Conservation (phyloP, 441 rosid genomes). For the Eutrema salsugineum region DNA sequence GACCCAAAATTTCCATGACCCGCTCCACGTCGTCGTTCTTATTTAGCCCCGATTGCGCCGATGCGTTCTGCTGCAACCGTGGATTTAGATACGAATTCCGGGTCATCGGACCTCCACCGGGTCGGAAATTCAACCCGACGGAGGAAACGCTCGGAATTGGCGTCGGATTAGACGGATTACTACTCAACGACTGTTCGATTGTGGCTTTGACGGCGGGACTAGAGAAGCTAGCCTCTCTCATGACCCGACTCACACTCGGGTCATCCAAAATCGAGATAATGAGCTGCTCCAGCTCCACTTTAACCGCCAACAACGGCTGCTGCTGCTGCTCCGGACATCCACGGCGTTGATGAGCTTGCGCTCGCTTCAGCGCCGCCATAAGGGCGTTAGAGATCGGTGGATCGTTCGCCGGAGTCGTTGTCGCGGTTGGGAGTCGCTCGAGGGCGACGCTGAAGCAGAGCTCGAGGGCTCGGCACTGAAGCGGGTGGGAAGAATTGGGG, state of each 20-base stretch:
- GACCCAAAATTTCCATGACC: slow-evolving; percentile 63
- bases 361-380: slow-evolving; percentile 96
- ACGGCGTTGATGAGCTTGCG: slow-evolving; percentile 96
- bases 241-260: slow-evolving; percentile 94
- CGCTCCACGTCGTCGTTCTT: slow-evolving; percentile 61
- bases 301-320: slow-evolving; percentile 88
- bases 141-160: slow-evolving; percentile 34
- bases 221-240: slow-evolving; percentile 97
- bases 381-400: slow-evolving; percentile 96
- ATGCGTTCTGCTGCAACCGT: slow-evolving; percentile 49
- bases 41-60: slow-evolving; percentile 39
- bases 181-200: slow-evolving; percentile 72
- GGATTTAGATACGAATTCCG: slow-evolving; percentile 70
- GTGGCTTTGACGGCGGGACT: slow-evolving; percentile 93
- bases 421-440: slow-evolving; percentile 82
- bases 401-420: slow-evolving; percentile 44
- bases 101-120: slow-evolving; percentile 29
- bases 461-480: slow-evolving; percentile 97
- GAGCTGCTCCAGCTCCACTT: slow-evolving; percentile 93
- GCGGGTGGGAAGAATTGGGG: slow-evolving; percentile 92
- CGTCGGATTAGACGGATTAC: slow-evolving; percentile 19
- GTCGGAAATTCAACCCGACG: slow-evolving; percentile 60
- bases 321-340: slow-evolving; percentile 99
- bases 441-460: slow-evolving; percentile 98
- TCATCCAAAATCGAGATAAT: slow-evolving; percentile 95